These are phyloP conservation scores for Rasamsonia emersonii DNA, from an alignment of 2,329 filamentous ascomycete species.

Conservation along the genomic window DNA sequence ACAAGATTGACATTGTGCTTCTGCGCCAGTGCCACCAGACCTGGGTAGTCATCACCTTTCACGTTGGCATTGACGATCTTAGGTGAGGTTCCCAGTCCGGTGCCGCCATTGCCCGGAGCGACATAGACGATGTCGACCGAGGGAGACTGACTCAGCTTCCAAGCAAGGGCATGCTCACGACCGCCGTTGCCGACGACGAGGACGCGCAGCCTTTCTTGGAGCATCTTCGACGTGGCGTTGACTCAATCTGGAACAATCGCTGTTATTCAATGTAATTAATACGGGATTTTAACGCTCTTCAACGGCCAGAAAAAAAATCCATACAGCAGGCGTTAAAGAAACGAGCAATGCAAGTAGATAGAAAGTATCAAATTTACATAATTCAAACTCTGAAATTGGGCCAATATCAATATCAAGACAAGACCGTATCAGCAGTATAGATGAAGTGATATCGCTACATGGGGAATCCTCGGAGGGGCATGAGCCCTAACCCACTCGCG, in stretches of 20 bases:
- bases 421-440: no score
- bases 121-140: constrained; percentile 65
- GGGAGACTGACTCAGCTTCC: constrained; percentile 81
- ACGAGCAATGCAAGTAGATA: not conserved
- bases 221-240: constrained; percentile 21
- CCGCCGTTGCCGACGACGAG: constrained; percentile 90
- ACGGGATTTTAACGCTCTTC: no score
- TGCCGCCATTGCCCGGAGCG: constrained; percentile 78
- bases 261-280: no score
- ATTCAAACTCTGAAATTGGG: no score
- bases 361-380: no score
- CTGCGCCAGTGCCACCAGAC: constrained; percentile 66
- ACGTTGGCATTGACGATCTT: constrained; percentile 69
- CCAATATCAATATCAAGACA: no score
- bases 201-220: constrained; percentile 51
- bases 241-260: no score
- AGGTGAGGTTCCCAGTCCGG: constrained; percentile 43
- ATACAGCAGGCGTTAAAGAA: no score
- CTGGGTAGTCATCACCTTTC: constrained; percentile 66
- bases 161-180: constrained; percentile 87
- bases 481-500: no score
- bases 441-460: no score
- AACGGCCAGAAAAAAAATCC: constrained; percentile 1
- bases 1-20: constrained; percentile 70
- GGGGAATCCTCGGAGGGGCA: no score